Evolutionary conservation across 768 basidiomycete species (phyloP), one percentile per base, ranked within the genome.

Genomic region (Lactifluus rugatus): DNA sequence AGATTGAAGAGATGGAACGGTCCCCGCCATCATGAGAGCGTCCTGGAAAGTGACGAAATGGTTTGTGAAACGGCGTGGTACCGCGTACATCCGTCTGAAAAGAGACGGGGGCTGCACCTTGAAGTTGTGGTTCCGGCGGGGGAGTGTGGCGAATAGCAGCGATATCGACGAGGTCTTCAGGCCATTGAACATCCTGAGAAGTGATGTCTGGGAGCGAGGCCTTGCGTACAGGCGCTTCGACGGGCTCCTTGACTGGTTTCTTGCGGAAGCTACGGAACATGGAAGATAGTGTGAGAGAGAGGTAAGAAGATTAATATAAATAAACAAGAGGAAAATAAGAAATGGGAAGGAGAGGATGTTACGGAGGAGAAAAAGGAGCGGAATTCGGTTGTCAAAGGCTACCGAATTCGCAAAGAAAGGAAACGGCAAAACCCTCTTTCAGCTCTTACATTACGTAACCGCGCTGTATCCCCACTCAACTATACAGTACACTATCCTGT

Each of bases 51-150:
- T 57, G 59, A 69, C 84, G 79, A 77, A 88, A 89, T 48, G 89
- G 89, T 80, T 86, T 87, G 72, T 91, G 87, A 78, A 89, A 90
- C 65, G 83, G 78, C 70, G 86, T 84, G 66, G 84, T 75, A 69
- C 72, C 68, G 56, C 72, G 71, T 69, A 78, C 74, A 71, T 71
- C 65, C 58, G 76, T 75, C 66, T 78, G 75, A 68, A 87, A 78
- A 70, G 83, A 84, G 68, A 78, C 80, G 77, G 81, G 84, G 62
- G 78, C 74, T 76, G 85, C 84, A 82, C 84, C 85, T 79, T 82
- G 78, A 69, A 73, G 67, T 69, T 68, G 70, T 36, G 62, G 66
- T 51, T 72, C 72, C 37, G 65, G 56, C 34, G 65, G 50, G 39
- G 73, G 69, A 5, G 74, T 70, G 66, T 81, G 74, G 52, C 81